Percentiles rank a stretch among this genome's conserved stretches.
Evolutionary conservation across 2,329 filamentous ascomycete genomes (phyloP).

Genomic region (Herpotrichia juniperi): DNA sequence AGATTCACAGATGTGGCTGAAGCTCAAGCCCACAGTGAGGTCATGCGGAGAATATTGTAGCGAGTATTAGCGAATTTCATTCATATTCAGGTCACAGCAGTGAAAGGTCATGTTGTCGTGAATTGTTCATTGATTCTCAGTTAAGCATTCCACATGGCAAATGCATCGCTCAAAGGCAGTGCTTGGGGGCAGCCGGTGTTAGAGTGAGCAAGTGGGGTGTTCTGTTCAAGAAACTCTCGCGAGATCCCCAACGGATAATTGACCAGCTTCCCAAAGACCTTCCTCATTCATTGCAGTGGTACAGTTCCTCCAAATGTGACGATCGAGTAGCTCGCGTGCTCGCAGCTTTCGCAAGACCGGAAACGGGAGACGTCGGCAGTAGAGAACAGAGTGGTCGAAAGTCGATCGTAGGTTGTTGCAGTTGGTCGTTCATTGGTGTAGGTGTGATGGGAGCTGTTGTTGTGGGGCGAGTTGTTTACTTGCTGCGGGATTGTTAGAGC

Average conservation of each 20-base stretch:
- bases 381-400: constrained; percentile 24
- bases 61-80: not conserved
- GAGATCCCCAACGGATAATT: constrained; percentile 41
- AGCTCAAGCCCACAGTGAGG: not conserved
- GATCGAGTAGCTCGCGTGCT: constrained; percentile 32
- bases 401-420: constrained; percentile 25
- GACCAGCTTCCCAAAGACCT: constrained; percentile 39
- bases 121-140: constrained; percentile 40
- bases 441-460: constrained; percentile 42
- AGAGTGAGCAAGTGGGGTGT: constrained; percentile 35
- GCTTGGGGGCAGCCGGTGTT: constrained; percentile 43
- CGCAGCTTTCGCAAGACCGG: constrained; percentile 30
- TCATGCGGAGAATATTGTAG: constrained; percentile 1
- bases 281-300: constrained; percentile 34
- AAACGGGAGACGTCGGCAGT: constrained; percentile 23
- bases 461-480: constrained; percentile 57
- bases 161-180: constrained; percentile 45
- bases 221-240: constrained; percentile 40
- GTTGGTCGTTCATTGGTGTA: constrained; percentile 24
- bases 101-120: constrained; percentile 31
- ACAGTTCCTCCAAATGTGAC: constrained; percentile 21
- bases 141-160: constrained; percentile 43
- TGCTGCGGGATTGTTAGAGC: constrained; percentile 40
- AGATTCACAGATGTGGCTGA: not conserved
- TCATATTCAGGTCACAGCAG: constrained; percentile 5